Conservation (phyloP, 495 filamentous ascomycete genomes). For the Neurospora sp. region DNA sequence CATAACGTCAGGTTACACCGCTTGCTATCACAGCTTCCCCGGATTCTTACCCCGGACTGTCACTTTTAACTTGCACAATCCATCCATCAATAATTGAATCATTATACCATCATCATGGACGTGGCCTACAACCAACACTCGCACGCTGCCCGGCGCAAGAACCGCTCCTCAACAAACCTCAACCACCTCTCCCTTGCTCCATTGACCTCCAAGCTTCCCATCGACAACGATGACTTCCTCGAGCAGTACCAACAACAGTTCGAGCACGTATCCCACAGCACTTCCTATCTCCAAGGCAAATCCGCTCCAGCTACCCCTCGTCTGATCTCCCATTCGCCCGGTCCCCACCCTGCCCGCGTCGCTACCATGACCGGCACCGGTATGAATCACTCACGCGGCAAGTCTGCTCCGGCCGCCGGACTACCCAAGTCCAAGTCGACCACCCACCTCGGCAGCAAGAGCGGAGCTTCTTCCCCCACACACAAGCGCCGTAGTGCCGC, state of each 20-base stretch:
- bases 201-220: conserved; percentile 54
- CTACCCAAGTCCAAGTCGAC: conserved; percentile 38
- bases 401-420: conserved; percentile 19
- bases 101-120: conserved; percentile 29
- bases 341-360: conserved; percentile 25
- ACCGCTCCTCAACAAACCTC: conserved; percentile 35
- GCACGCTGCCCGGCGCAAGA: conserved; percentile 35
- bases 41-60: neutral
- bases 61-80: neutral
- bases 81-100: neutral
- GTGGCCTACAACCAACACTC: conserved; percentile 44
- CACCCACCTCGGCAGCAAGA: conserved; percentile 25
- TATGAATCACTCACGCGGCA: conserved; percentile 17
- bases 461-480: conserved; percentile 10
- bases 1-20: neutral
- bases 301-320: conserved; percentile 49
- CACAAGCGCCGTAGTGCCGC: conserved; percentile 12
- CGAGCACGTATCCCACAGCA: conserved; percentile 10
- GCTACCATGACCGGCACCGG: conserved; percentile 11
- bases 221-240: conserved; percentile 41
- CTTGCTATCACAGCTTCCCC: neutral
- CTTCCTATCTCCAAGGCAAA: conserved; percentile 43
- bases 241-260: conserved; percentile 10
- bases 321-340: conserved; percentile 42
- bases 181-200: conserved; percentile 52